Evolutionary conservation across 768 basidiomycete species (phyloP), one percentile per base, ranked within the genome.

Genomic region (Galerina marginata): DNA sequence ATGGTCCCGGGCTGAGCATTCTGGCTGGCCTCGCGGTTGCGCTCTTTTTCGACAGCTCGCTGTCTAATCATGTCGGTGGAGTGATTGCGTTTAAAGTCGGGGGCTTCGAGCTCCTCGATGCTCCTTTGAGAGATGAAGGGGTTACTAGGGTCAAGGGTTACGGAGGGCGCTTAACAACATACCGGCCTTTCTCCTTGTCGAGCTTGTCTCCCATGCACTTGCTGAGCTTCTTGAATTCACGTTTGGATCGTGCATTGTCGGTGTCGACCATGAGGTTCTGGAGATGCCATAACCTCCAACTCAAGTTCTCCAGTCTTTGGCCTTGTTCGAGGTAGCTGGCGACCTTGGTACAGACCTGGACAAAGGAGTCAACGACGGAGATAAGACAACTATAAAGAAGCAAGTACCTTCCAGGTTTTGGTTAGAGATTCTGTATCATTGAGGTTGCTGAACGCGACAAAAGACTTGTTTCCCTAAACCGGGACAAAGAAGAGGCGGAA

Each of bases 121-220:
- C 86, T 89, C 77, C 92, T 94, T 66, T 38, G 20, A 52, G 58
- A 65, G 43, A 54, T 53, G 52, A 65, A 58, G 59, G n/a, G 37
- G 58, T 42, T 23, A 63, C 72, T 65, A 77, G 75, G 75, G 76
- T 71, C 63, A 52, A 75, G 76, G 74, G 73, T 73, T 75, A 42
- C 40, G 50, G 43, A 39, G 59, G 56, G 54, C 51, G 67, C 49
- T 52, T 60, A 59, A 52, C 25, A 40, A 84, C 91, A 64, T 52
- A 93, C 93, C 91, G 78, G 71, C 93, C 93, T 77, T 93, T 94
- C 78, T 95, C 93, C 78, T 92, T 93, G 83, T 95, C 93, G 68
- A 95, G 81, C 75, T 92, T 93, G 80, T 95, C 93, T 64, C 93
- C 86, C 93, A 95, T 95, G 72, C 76, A 85, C 75, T 90, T 92